Evolutionary conservation across 1,284 basidiomycete species (phyloP).

Genomic region (Rhodotorula sp.): DNA sequence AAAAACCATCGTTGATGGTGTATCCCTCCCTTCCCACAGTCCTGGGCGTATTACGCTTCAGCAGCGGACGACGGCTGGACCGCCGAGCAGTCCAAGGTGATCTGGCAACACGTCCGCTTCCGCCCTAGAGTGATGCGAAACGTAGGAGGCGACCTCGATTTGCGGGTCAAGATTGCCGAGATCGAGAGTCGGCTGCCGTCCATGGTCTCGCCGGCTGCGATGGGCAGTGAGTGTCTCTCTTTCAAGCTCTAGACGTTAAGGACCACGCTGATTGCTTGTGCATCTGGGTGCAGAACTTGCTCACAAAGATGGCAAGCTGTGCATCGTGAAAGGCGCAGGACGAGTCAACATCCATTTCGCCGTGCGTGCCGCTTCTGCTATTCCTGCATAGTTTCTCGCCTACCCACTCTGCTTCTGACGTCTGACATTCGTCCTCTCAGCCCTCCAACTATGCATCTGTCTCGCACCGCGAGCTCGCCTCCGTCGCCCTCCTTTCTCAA

Average conservation of each 20-base stretch:
- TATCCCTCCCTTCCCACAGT: not conserved
- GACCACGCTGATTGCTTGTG: too few relatives aligned
- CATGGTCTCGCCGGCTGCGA: conserved; percentile 73
- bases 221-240: conserved; percentile 42
- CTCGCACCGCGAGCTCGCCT: conserved; percentile 12
- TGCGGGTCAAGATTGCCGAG: conserved; percentile 73
- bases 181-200: conserved; percentile 70
- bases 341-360: conserved; percentile 8
- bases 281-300: conserved; percentile 18
- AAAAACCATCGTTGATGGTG: too few relatives aligned
- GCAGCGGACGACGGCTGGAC: conserved; percentile 67
- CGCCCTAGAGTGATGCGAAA: conserved; percentile 72
- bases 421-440: not conserved
- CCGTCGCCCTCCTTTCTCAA: conserved; percentile 1
- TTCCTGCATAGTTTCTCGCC: not conserved
- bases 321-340: conserved; percentile 19
- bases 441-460: conserved; percentile 17
- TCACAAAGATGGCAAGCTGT: conserved; percentile 34
- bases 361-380: not conserved
- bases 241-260: not conserved
- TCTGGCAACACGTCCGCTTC: conserved; percentile 60
- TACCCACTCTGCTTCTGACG: not conserved
- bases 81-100: not conserved
- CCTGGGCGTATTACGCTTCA: conserved; percentile 70
- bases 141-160: conserved; percentile 63